Percentiles rank a stretch among this genome's conserved stretches.
These are phyloP conservation scores for Vitis vinifera DNA, from an alignment of 164 flowering plant species.

Conservation along the genomic window ASM3070453v1 NC_081811.1:26998001-26998500, in stretches of 20 bases:
- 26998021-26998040: too few relatives aligned
- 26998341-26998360: slow-evolving; percentile 48
- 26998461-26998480: slow-evolving; percentile 29
- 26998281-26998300: slow-evolving; percentile 43
- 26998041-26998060: too few relatives aligned
- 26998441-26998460: slow-evolving; percentile 19
- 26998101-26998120: too few relatives aligned
- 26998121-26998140: background rate
- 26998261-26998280: slow-evolving; percentile 49
- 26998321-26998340: slow-evolving; percentile 55
- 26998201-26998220: slow-evolving; percentile 38
- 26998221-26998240: slow-evolving; percentile 43
- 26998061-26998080: too few relatives aligned
- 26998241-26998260: slow-evolving; percentile 57
- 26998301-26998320: slow-evolving; percentile 50
- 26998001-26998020: too few relatives aligned
- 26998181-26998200: slow-evolving; percentile 15
- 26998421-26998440: slow-evolving; percentile 29
- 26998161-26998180: background rate
- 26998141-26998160: background rate
- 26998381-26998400: slow-evolving; percentile 15
- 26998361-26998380: slow-evolving; percentile 44
- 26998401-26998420: slow-evolving; percentile 25
- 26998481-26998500: slow-evolving; percentile 34
- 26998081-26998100: too few relatives aligned